phyloP scores from a whole-genome alignment of 2,329 filamentous ascomycete species.

The Thielaviopsis ethacetica region DNA sequence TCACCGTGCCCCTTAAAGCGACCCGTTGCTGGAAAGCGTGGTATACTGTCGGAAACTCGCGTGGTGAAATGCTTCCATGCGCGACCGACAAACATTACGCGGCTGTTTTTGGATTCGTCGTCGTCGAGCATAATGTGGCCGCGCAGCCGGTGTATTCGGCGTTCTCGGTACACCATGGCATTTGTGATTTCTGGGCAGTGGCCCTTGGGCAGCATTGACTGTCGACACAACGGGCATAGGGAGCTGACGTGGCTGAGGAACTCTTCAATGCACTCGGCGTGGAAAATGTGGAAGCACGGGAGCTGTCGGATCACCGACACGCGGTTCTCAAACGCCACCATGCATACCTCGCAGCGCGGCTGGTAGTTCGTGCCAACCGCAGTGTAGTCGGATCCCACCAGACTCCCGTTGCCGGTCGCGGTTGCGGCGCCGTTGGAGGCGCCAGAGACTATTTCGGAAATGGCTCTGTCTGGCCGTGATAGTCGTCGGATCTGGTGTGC shows the following conservation, averaged over 20 bases:
- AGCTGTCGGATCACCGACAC: constrained; percentile 66
- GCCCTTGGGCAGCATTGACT: constrained; percentile 55
- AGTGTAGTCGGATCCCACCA: constrained; percentile 5
- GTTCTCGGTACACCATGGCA: constrained; percentile 69
- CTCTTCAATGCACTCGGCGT: constrained; percentile 78
- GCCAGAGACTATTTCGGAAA: constrained; percentile 7
- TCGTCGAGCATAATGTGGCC: constrained; percentile 32
- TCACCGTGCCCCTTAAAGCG: background rate
- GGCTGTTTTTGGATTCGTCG: constrained; percentile 12
- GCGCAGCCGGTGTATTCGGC: constrained; percentile 45
- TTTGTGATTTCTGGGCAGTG: constrained; percentile 62
- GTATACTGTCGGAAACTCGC: background rate
- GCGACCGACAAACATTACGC: background rate
- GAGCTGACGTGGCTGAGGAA: constrained; percentile 67
- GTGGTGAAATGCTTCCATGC: constrained; percentile 2
- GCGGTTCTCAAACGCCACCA: constrained; percentile 59
- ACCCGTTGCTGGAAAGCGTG: background rate
- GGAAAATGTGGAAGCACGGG: constrained; percentile 83
- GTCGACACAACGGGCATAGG: constrained; percentile 82
- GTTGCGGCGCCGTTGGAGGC: constrained; percentile 19
- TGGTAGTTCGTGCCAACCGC: constrained; percentile 45
- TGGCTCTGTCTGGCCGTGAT: background rate
- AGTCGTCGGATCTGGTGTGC: background rate
- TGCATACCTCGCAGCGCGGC: constrained; percentile 76
- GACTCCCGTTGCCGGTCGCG: constrained; percentile 14